Evolutionary conservation across 1,284 basidiomycete species (phyloP).

Genomic region (Malassezia caprae): DNA sequence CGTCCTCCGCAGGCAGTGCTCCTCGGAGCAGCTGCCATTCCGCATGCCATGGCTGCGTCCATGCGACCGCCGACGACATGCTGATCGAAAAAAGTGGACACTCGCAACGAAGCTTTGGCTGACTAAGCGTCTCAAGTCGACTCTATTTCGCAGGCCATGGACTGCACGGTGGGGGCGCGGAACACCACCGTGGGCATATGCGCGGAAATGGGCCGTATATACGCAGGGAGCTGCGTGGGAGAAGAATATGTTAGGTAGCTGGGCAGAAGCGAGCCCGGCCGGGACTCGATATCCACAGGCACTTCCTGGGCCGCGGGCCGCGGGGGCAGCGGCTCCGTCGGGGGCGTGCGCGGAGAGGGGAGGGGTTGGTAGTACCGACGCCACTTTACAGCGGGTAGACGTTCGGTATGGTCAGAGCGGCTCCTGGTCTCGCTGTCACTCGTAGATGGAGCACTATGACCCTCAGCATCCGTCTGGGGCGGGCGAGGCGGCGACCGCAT

Average conservation of each 20-base stretch:
- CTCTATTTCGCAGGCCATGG: not conserved
- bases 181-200: not conserved
- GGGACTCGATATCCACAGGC: not conserved
- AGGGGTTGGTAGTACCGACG: not conserved
- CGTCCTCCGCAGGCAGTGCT: not conserved
- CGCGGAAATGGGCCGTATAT: not conserved
- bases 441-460: not conserved
- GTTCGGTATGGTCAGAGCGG: not conserved
- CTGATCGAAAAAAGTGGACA: not conserved
- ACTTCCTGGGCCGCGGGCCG: not conserved
- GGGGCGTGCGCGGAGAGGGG: not conserved
- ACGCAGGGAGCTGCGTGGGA: not conserved
- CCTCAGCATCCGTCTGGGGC: not conserved
- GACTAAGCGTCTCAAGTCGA: not conserved
- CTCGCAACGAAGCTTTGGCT: not conserved
- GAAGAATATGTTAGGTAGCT: not conserved
- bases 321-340: not conserved
- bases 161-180: not conserved
- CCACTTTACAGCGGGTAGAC: not conserved
- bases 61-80: not conserved
- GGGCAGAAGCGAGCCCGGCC: not conserved
- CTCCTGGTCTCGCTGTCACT: not conserved
- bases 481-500: slow-evolving; percentile 1
- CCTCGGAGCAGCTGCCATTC: slow-evolving; percentile 16
- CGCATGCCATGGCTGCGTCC: slow-evolving; percentile 1